Evolutionary conservation across 352 stramenopile species (phyloP).

Genomic region (Globisporangium cylindrosporum): DNA sequence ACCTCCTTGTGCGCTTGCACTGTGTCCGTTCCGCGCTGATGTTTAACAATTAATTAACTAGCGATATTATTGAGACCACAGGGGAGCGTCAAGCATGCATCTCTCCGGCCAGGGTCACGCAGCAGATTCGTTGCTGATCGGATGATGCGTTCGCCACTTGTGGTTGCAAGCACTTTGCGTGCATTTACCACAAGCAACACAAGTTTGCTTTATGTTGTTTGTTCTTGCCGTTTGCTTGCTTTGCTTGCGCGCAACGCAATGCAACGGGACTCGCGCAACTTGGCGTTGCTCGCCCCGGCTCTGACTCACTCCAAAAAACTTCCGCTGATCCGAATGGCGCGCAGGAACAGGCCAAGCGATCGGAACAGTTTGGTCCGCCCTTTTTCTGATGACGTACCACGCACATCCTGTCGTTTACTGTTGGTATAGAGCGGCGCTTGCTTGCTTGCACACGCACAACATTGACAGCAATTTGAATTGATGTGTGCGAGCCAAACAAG

Average conservation of each 20-base stretch:
- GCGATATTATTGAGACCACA: background rate
- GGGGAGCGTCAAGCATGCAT: background rate
- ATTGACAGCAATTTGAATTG: background rate
- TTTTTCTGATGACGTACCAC: slow-evolving; percentile 12
- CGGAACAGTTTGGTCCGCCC: slow-evolving; percentile 12
- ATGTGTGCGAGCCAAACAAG: background rate
- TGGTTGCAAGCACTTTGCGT: background rate
- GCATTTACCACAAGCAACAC: background rate
- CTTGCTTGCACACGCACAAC: background rate
- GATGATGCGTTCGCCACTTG: background rate
- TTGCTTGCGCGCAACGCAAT: background rate
- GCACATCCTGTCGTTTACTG: slow-evolving; percentile 11
- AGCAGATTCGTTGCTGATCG: background rate
- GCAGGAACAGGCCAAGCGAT: slow-evolving; percentile 11
- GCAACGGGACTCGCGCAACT: background rate
- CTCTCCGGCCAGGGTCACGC: background rate
- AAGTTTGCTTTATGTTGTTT: background rate
- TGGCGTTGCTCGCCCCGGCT: slow-evolving; percentile 3
- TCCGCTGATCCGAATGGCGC: slow-evolving; percentile 16
- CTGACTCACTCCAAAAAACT: background rate
- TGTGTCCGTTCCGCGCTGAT: background rate
- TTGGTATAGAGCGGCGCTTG: slow-evolving; percentile 14
- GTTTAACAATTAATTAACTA: slow-evolving; percentile 2
- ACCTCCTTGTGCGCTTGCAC: background rate
- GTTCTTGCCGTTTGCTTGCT: background rate